phyloP scores from a whole-genome alignment of 768 basidiomycete genomes.

The Termitomyces heimii region DNA sequence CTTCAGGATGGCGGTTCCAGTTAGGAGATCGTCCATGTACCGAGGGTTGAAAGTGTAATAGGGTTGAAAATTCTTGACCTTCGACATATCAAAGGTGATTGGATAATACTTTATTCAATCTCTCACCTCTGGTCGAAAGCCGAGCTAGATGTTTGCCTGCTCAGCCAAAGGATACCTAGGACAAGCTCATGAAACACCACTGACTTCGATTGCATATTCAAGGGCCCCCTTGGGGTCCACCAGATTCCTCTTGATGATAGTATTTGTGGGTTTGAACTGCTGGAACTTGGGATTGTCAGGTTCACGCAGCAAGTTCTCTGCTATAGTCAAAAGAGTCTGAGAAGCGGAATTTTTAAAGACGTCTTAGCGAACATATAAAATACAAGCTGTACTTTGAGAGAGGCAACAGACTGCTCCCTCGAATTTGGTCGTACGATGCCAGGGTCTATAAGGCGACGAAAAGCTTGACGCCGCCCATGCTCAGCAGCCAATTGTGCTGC shows the following conservation, averaged over 20 bases:
- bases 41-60: slow-evolving; percentile 58
- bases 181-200: slow-evolving; percentile 19
- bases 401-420: slow-evolving; percentile 49
- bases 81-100: background rate
- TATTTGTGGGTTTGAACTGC: slow-evolving; percentile 74
- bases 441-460: slow-evolving; percentile 73
- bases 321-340: slow-evolving; percentile 61
- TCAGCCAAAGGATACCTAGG: slow-evolving; percentile 3
- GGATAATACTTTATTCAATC: background rate
- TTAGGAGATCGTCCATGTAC: slow-evolving; percentile 46
- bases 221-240: slow-evolving; percentile 70
- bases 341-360: slow-evolving; percentile 13
- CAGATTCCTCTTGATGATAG: slow-evolving; percentile 55
- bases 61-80: slow-evolving; percentile 73
- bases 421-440: slow-evolving; percentile 72
- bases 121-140: slow-evolving; percentile 63
- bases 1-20: slow-evolving; percentile 60
- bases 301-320: slow-evolving; percentile 69
- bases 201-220: slow-evolving; percentile 75
- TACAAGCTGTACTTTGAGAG: slow-evolving; percentile 51
- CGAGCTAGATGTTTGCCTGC: slow-evolving; percentile 41
- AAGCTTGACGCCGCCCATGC: slow-evolving; percentile 63
- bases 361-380: slow-evolving; percentile 12
- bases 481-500: slow-evolving; percentile 39
- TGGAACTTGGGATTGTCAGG: slow-evolving; percentile 69